Conservation (phyloP, 441 rosid species). For the Rhodomyrtus psidioides region DNA sequence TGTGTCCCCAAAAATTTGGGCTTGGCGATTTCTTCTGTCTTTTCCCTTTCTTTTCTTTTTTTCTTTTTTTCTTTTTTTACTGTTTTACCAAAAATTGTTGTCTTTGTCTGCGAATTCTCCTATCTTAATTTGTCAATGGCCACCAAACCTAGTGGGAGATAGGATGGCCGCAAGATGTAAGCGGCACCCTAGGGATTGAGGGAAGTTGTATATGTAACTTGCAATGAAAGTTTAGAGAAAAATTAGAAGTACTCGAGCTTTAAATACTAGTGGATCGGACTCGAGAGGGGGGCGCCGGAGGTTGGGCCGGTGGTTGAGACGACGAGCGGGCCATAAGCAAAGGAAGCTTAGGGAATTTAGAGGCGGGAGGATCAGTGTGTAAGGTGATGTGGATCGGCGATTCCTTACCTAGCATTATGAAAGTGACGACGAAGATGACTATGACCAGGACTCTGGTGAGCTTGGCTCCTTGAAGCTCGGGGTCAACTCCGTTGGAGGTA, state of each 20-base stretch:
- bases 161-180: neutral
- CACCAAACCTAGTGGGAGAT: neutral
- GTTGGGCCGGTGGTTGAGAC: neutral
- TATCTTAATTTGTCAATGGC: neutral
- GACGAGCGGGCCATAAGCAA: too few species aligned
- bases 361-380: accelerated
- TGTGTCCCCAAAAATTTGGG: neutral
- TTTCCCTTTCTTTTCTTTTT: neutral
- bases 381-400: neutral
- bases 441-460: neutral
- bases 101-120: neutral
- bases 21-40: neutral
- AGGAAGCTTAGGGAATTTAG: neutral
- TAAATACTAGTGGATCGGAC: neutral
- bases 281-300: neutral
- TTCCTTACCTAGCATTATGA: neutral
- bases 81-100: neutral
- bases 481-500: neutral
- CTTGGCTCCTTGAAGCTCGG: neutral
- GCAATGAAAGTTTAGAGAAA: neutral
- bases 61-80: too few species aligned
- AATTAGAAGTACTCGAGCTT: neutral
- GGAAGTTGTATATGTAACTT: neutral
- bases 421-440: neutral
- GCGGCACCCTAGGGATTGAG: neutral